phyloP scores from a whole-genome alignment of 768 basidiomycete species.

The Lactarius psammicola region DNA sequence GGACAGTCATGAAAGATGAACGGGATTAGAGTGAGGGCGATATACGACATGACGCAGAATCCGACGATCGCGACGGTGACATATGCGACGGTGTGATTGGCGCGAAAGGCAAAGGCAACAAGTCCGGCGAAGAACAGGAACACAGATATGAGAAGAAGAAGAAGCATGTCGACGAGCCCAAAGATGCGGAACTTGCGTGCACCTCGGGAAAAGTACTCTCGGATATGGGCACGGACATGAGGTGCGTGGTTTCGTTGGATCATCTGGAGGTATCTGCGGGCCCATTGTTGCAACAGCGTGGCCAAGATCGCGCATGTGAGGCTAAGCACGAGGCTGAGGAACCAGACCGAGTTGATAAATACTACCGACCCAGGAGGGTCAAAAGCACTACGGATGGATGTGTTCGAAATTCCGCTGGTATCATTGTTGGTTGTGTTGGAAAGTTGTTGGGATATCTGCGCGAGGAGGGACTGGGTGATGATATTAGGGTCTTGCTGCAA shows the following conservation, averaged over 20 bases:
- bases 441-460: conserved; percentile 19
- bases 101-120: conserved; percentile 5
- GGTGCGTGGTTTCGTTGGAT: not conserved
- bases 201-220: not conserved
- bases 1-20: conserved; percentile 16
- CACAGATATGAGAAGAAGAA: not conserved
- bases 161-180: not conserved
- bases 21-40: not conserved
- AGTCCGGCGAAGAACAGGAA: conserved; percentile 16
- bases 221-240: not conserved
- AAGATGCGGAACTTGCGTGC: not conserved
- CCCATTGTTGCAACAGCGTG: conserved; percentile 19
- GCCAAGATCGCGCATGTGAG: too few relatives aligned
- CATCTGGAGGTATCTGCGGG: conserved; percentile 4
- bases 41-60: not conserved
- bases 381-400: not conserved
- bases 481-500: not conserved
- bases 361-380: not conserved
- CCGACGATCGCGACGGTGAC: not conserved
- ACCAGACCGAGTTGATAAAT: conserved; percentile 6
- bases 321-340: too few relatives aligned
- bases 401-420: not conserved
- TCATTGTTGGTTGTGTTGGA: not conserved
- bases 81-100: conserved; percentile 3
- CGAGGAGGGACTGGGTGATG: conserved; percentile 15